Evolutionary conservation across 2,329 filamentous ascomycete species (phyloP), one percentile per base, ranked within the genome.

Genomic region (Colletotrichum sp.): DNA sequence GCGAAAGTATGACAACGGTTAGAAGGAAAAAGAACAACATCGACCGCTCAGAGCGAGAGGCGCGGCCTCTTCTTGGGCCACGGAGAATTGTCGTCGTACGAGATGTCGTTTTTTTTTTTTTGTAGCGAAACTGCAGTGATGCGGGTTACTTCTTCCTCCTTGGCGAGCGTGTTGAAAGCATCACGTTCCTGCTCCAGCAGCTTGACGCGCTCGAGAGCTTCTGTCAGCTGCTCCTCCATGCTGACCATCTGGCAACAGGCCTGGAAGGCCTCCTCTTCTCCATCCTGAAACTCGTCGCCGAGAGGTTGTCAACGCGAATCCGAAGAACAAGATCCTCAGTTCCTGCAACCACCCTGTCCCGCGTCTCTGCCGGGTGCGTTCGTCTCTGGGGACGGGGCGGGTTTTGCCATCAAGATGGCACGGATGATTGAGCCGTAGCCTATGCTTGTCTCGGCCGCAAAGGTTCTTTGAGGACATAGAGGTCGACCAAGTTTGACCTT

Each of bases 161-260:
- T 39, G 7, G 36, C 36, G 15, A 39, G 36, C 36, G 15, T 39
- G 7, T 8, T 39, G 15, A 16, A 16, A 25, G 93, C 91, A 82
- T 95, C 93, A 12, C 93, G 92, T 83, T 96, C 94, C 81, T 94
- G 91, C 81, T 95, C 93, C 16, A 94, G 87, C 34, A 93, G 85
- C 82, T 90, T 91, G 78, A 94, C 87, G 67, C 88, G 89, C 77
- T 93, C 91, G 64, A 90, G 87, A 22, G 93, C 87, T 77, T 92
- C 89, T 30, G 92, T 88, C 4, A 96, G 86, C 82, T 95, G 91
- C 80, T 94, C 92, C 78, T 94, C 90, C 65, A 92, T 83, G 57
- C 90, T 88, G 70, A 92, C 91, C 68, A 94, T 87, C 79, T 92
- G 88, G 80, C 94, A 94, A 75, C 93, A 89, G 22, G 92, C 91